Evolutionary conservation across 192 early-diverging fungal species (phyloP).

Genomic region (Dissophora ornata): DNA sequence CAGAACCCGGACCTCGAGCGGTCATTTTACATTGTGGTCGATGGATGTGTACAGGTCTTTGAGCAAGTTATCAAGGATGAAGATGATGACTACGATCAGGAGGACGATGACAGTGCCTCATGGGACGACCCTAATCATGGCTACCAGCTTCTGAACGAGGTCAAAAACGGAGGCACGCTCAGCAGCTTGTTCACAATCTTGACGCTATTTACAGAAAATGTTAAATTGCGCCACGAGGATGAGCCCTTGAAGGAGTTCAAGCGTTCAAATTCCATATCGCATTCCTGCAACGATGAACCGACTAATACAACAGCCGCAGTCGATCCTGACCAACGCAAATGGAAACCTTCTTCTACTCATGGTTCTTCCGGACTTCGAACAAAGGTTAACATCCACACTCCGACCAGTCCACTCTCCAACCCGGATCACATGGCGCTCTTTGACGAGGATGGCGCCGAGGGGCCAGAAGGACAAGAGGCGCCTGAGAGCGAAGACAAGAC

Average conservation of each 20-base stretch:
- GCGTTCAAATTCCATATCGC: slow-evolving; percentile 26
- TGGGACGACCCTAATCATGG: slow-evolving; percentile 62
- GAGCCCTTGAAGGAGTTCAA: slow-evolving; percentile 53
- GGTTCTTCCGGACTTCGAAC: slow-evolving; percentile 34
- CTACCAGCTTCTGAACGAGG: slow-evolving; percentile 85
- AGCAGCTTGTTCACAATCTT: slow-evolving; percentile 95
- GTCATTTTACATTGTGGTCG: slow-evolving; percentile 96
- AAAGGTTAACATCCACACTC: slow-evolving; percentile 39
- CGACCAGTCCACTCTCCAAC: slow-evolving; percentile 54
- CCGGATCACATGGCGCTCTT: slow-evolving; percentile 54
- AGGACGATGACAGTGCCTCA: slow-evolving; percentile 33
- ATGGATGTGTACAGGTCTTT: slow-evolving; percentile 93
- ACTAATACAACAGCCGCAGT: slow-evolving; percentile 3
- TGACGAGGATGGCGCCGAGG: slow-evolving; percentile 14
- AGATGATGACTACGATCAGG: slow-evolving; percentile 53
- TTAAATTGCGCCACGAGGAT: slow-evolving; percentile 65
- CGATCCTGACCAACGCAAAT: slow-evolving; percentile 23
- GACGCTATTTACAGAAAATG: slow-evolving; percentile 86
- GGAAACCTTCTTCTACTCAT: slow-evolving; percentile 28
- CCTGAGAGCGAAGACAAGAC: slow-evolving; percentile 20
- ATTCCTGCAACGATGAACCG: not conserved
- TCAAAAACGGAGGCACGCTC: slow-evolving; percentile 90
- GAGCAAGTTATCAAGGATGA: slow-evolving; percentile 64
- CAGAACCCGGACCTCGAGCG: slow-evolving; percentile 73
- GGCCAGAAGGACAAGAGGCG: not conserved